A percentile compares a stretch with the other conserved stretches of the same genome.
Conservation (phyloP, 2,329 filamentous ascomycete species). For the Bipolaris zeicola region DNA sequence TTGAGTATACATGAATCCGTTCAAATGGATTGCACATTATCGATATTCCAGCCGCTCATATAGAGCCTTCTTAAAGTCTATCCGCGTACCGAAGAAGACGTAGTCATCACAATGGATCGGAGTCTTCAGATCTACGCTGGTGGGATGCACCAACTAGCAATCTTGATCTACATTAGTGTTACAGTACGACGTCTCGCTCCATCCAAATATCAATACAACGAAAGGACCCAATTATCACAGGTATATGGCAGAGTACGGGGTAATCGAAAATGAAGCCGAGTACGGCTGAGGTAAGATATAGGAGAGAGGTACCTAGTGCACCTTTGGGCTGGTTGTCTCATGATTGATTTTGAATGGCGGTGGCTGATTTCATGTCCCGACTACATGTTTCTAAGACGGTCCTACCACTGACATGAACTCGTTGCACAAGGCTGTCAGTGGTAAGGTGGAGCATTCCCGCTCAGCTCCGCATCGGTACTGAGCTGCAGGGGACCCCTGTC, state of each 20-base stretch:
- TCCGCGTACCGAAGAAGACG: constrained; percentile 64
- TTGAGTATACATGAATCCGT: constrained; percentile 63
- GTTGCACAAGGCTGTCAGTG: background rate
- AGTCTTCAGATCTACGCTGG: constrained; percentile 66
- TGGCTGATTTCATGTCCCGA: background rate
- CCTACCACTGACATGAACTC: background rate
- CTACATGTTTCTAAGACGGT: background rate
- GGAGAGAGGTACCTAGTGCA: too few species aligned
- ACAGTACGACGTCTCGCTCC: background rate
- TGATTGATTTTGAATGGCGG: too few species aligned
- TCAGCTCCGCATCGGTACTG: constrained; percentile 19
- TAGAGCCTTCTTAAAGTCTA: constrained; percentile 65
- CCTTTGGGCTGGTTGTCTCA: too few species aligned
- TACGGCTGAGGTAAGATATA: too few species aligned
- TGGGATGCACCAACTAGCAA: constrained; percentile 63
- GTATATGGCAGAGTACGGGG: background rate
- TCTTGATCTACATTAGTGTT: constrained; percentile 68
- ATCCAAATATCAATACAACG: background rate
- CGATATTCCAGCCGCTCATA: constrained; percentile 57
- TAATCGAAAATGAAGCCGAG: background rate
- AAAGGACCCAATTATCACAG: background rate
- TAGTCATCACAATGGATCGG: constrained; percentile 57
- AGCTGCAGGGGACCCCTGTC: constrained; percentile 24
- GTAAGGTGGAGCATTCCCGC: constrained; percentile 17
- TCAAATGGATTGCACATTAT: constrained; percentile 66